These are phyloP conservation scores for Tausonia pullulans DNA, from an alignment of 1,284 basidiomycete species.

Conservation along the genomic window DNA sequence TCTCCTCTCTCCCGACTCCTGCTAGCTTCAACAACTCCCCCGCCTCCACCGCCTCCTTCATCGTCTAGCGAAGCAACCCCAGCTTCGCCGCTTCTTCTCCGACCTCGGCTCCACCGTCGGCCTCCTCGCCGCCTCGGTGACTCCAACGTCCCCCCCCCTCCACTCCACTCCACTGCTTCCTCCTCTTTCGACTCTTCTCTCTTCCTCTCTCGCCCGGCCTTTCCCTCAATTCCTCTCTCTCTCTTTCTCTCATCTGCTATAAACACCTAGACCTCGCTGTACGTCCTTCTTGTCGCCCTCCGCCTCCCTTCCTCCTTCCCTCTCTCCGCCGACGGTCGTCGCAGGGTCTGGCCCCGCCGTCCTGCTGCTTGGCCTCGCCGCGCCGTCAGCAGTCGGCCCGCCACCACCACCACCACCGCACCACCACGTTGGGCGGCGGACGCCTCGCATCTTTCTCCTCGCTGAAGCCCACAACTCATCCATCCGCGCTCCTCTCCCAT, in stretches of 20 bases:
- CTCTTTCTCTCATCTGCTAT: neutral
- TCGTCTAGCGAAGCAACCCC: no score
- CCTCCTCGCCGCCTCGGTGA: no score
- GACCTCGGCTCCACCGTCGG: no score
- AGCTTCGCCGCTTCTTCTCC: no score
- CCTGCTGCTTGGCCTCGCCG: conserved; percentile 13
- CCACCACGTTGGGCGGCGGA: no score
- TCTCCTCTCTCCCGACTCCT: no score
- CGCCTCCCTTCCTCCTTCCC: conserved; percentile 17
- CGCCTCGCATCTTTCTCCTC: no score
- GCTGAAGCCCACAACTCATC: no score
- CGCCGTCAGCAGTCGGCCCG: neutral
- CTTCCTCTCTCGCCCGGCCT: neutral
- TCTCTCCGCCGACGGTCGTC: conserved; percentile 20
- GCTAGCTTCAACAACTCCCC: no score
- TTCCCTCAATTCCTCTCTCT: neutral
- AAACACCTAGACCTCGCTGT: neutral
- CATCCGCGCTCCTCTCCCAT: no score
- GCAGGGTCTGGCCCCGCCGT: conserved; percentile 15
- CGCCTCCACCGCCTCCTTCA: no score
- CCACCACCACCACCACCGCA: neutral
- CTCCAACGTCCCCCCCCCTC: neutral
- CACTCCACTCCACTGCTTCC: neutral
- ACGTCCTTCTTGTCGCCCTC: conserved; percentile 22
- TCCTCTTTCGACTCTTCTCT: neutral